Percentiles rank a stretch among this genome's conserved stretches.
Conservation (phyloP, 768 basidiomycete genomes). For the Chiua virens region DNA sequence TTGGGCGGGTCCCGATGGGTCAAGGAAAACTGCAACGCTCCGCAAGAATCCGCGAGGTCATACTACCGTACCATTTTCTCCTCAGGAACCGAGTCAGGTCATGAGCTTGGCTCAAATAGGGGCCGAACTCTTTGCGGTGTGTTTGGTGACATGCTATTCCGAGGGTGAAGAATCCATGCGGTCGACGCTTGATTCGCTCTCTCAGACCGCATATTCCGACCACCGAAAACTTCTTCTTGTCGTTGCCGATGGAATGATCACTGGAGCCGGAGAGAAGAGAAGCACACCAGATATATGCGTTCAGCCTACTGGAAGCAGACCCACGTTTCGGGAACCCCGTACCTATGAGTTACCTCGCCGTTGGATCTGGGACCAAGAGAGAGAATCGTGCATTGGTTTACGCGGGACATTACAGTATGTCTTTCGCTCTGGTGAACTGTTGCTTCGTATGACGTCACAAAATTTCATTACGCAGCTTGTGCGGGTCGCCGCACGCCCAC, state of each 20-base stretch:
- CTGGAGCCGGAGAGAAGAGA: conserved; percentile 91
- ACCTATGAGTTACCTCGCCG: conserved; percentile 91
- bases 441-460: conserved; percentile 1
- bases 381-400: conserved; percentile 98
- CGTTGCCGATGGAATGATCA: conserved; percentile 98
- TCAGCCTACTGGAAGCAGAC: conserved; percentile 84
- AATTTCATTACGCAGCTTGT: conserved; percentile 47
- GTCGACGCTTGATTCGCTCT: conserved; percentile 92
- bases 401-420: conserved; percentile 98
- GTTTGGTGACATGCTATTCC: conserved; percentile 96
- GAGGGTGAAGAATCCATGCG: conserved; percentile 93
- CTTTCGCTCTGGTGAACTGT: neutral
- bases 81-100: conserved; percentile 42
- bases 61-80: conserved; percentile 46
- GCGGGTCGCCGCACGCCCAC: conserved; percentile 92
- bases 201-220: conserved; percentile 88
- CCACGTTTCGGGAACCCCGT: conserved; percentile 94
- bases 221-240: conserved; percentile 89
- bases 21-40: conserved; percentile 50
- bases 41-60: conserved; percentile 40
- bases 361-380: conserved; percentile 85
- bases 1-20: conserved; percentile 69
- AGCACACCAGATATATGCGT: conserved; percentile 98
- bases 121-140: conserved; percentile 91
- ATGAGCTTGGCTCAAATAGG: conserved; percentile 92